Conservation (phyloP, 2,329 filamentous ascomycete genomes). For the Davidsoniella eucalypti region DNA sequence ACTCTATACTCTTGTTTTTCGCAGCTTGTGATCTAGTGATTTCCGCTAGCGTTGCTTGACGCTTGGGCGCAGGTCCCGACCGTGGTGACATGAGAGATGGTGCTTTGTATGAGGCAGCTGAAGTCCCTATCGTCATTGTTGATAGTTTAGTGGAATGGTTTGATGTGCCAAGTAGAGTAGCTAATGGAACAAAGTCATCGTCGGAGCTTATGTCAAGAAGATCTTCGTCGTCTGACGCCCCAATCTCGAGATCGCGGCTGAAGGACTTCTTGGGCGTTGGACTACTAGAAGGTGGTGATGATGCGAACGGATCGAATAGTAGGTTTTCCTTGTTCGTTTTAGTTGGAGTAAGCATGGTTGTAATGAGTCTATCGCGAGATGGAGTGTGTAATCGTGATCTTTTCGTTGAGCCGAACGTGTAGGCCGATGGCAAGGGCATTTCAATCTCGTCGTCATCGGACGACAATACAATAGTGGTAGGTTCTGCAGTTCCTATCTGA, state of each 20-base stretch:
- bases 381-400: background rate
- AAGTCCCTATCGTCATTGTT: background rate
- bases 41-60: background rate
- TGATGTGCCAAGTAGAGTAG: background rate
- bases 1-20: slow-evolving; percentile 1
- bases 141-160: background rate
- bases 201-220: slow-evolving; percentile 38
- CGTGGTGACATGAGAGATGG: background rate
- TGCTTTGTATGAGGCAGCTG: background rate
- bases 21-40: background rate
- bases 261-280: slow-evolving; percentile 13
- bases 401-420: background rate
- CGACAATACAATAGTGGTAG: background rate
- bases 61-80: background rate
- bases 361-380: background rate
- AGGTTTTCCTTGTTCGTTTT: background rate
- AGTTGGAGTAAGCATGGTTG: background rate
- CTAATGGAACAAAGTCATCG: slow-evolving; percentile 33
- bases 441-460: background rate
- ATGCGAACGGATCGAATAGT: slow-evolving; percentile 4
- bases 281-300: background rate
- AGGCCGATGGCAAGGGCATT: background rate
- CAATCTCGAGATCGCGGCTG: slow-evolving; percentile 41
- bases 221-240: slow-evolving; percentile 57
- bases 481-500: background rate